These are phyloP conservation scores for Stentor roeselii DNA, from an alignment of 73 alveolate species.

Conservation along the genomic window DNA sequence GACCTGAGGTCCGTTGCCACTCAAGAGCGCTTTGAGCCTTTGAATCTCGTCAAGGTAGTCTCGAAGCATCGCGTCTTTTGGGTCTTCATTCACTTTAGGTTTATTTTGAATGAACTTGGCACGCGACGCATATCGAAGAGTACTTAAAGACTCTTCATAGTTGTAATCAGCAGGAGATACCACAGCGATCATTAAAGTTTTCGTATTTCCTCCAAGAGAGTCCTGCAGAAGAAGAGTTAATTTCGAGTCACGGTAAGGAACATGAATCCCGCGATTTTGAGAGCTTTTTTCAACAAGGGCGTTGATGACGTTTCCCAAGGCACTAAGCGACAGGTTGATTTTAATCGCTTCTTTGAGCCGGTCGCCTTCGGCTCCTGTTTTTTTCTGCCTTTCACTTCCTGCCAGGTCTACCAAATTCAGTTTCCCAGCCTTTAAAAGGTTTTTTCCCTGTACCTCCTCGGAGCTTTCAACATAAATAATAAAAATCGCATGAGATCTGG, in stretches of 20 bases:
- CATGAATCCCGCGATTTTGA: too few relatives aligned
- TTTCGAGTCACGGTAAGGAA: conserved; percentile 97
- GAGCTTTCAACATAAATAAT: conserved; percentile 88
- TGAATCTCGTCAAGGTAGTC: conserved; percentile 93
- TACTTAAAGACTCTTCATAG: conserved; percentile 95
- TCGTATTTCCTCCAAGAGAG: conserved; percentile 99
- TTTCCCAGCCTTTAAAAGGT: conserved; percentile 69
- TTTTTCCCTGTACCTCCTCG: conserved; percentile 77
- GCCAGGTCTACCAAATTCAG: conserved; percentile 97
- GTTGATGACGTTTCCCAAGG: conserved; percentile 91
- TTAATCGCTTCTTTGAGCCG: conserved; percentile 95
- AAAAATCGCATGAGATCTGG: conserved; percentile 93
- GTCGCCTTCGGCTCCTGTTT: conserved; percentile 91
- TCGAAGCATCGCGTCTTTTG: conserved; percentile 96
- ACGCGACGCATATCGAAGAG: conserved; percentile 96
- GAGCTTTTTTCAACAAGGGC: conserved; percentile 89
- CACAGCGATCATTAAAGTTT: conserved; percentile 97
- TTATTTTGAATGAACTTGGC: conserved; percentile 94
- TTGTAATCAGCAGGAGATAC: conserved; percentile 93
- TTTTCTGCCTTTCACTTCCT: conserved; percentile 93
- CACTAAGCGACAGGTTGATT: conserved; percentile 89
- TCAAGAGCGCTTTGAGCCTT: conserved; percentile 64
- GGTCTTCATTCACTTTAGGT: conserved; percentile 97
- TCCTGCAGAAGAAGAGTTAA: conserved; percentile 92
- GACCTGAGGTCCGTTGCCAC: conserved; percentile 26